These are phyloP conservation scores for Albifimbria verrucaria DNA, from an alignment of 2,329 filamentous ascomycete genomes.

Conservation along the genomic window DNA sequence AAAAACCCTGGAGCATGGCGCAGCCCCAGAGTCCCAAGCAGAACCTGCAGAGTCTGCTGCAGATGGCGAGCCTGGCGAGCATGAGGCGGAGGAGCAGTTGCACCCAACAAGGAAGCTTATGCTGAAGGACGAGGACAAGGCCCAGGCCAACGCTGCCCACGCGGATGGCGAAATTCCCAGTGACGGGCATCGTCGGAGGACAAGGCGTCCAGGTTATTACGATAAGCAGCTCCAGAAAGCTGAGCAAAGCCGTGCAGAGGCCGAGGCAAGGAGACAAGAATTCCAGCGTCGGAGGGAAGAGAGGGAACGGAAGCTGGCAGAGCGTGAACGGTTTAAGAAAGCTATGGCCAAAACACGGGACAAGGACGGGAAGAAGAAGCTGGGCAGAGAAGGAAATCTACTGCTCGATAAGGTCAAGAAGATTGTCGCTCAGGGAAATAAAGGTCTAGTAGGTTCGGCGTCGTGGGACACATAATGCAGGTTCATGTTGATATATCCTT, in stretches of 20 bases:
- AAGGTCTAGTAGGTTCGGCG: too few species aligned
- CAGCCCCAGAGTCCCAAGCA: slow-evolving; percentile 10
- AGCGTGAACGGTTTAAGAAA: slow-evolving; percentile 61
- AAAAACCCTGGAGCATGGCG: slow-evolving; percentile 14
- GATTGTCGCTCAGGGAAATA: slow-evolving; percentile 52
- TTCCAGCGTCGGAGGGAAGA: slow-evolving; percentile 53
- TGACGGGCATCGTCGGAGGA: slow-evolving; percentile 32
- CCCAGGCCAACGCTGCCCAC: slow-evolving; percentile 22
- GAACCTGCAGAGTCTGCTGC: slow-evolving; percentile 12
- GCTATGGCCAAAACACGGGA: slow-evolving; percentile 73
- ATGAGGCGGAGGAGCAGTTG: slow-evolving; percentile 21
- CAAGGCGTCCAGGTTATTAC: slow-evolving; percentile 54
- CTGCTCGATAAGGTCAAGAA: slow-evolving; percentile 75
- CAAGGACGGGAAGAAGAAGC: slow-evolving; percentile 71
- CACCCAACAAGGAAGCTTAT: slow-evolving; percentile 37
- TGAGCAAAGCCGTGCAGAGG: slow-evolving; percentile 38
- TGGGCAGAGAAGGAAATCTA: slow-evolving; percentile 77
- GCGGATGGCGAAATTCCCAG: slow-evolving; percentile 11
- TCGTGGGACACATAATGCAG: too few species aligned
- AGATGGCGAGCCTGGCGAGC: slow-evolving; percentile 13
- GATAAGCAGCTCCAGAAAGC: slow-evolving; percentile 57
- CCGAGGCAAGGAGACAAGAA: slow-evolving; percentile 40
- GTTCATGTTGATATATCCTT: too few species aligned
- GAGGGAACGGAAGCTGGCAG: slow-evolving; percentile 61
- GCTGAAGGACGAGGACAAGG: slow-evolving; percentile 34